phyloP scores from a whole-genome alignment of 2,329 filamentous ascomycete genomes.

The Aspergillus jensenii region DNA sequence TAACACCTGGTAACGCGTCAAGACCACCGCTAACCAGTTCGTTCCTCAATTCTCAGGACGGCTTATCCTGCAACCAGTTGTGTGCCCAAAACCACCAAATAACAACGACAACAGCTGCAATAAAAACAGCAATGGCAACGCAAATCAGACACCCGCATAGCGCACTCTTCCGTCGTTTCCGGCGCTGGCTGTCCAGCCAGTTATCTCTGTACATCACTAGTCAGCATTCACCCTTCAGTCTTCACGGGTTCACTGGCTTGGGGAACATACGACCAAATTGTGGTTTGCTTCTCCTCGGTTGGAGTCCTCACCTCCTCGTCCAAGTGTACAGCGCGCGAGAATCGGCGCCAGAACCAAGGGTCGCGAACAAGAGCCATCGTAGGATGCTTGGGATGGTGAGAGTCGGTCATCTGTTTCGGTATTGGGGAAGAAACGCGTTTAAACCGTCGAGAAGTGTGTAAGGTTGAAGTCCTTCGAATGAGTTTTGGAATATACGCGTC shows the following conservation, averaged over 20 bases:
- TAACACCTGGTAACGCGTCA: background rate
- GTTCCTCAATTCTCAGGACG: background rate
- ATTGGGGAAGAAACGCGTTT: background rate
- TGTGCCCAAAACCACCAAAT: conserved; percentile 45
- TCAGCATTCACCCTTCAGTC: background rate
- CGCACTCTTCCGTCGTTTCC: conserved; percentile 50
- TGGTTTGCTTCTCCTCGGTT: conserved; percentile 18
- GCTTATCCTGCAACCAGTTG: conserved; percentile 30
- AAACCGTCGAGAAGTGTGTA: background rate
- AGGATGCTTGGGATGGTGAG: background rate
- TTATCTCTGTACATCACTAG: conserved; percentile 40
- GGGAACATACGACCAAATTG: conserved; percentile 21
- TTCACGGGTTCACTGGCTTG: too few species aligned
- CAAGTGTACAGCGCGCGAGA: conserved; percentile 57
- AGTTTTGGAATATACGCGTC: background rate
- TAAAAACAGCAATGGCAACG: conserved; percentile 33
- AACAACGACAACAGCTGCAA: conserved; percentile 37
- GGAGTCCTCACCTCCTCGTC: conserved; percentile 48
- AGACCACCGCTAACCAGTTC: background rate
- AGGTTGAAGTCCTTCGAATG: background rate
- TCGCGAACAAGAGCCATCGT: conserved; percentile 55
- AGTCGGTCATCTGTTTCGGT: background rate
- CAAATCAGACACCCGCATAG: conserved; percentile 42
- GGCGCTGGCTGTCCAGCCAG: conserved; percentile 54
- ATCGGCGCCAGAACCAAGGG: conserved; percentile 61